Percentiles rank a stretch among this genome's conserved stretches.
These are phyloP conservation scores for Rhizopogon rudus DNA, from an alignment of 768 basidiomycete genomes.

Conservation along the genomic window DNA sequence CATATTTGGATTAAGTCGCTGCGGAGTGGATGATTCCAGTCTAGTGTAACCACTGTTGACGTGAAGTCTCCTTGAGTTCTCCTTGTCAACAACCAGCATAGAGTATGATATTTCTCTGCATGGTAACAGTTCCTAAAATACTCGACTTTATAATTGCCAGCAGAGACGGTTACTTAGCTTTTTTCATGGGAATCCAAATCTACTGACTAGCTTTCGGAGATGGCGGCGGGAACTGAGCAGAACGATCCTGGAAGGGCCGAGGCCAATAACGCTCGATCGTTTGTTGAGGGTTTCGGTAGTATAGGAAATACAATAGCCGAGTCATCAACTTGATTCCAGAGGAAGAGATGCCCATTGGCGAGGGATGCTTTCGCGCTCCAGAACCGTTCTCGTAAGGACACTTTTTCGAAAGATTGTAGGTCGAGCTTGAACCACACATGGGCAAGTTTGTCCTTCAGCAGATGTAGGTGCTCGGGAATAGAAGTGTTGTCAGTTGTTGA, in stretches of 20 bases:
- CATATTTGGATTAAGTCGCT: too few species aligned
- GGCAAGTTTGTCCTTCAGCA: neutral
- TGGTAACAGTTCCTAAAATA: too few species aligned
- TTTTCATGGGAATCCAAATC: too few species aligned
- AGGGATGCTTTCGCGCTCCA: neutral
- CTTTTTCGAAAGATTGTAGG: neutral
- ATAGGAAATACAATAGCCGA: neutral
- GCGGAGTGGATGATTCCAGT: too few species aligned
- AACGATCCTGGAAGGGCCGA: neutral
- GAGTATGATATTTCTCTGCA: too few species aligned
- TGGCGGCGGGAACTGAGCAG: neutral
- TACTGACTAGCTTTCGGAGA: too few species aligned
- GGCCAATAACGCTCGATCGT: neutral
- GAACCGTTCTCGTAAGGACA: neutral
- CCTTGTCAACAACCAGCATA: too few species aligned
- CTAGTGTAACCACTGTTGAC: too few species aligned
- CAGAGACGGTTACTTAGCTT: too few species aligned
- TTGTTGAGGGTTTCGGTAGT: neutral
- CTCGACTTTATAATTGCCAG: too few species aligned
- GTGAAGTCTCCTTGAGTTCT: too few species aligned
- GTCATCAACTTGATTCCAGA: neutral
- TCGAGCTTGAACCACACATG: conserved; percentile 1
- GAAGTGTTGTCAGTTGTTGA: neutral
- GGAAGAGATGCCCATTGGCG: neutral
- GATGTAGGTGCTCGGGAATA: neutral